Evolutionary conservation across 2,329 filamentous ascomycete genomes (phyloP), one percentile per base, ranked within the genome.

Genomic region (Cercospora zeina): DNA sequence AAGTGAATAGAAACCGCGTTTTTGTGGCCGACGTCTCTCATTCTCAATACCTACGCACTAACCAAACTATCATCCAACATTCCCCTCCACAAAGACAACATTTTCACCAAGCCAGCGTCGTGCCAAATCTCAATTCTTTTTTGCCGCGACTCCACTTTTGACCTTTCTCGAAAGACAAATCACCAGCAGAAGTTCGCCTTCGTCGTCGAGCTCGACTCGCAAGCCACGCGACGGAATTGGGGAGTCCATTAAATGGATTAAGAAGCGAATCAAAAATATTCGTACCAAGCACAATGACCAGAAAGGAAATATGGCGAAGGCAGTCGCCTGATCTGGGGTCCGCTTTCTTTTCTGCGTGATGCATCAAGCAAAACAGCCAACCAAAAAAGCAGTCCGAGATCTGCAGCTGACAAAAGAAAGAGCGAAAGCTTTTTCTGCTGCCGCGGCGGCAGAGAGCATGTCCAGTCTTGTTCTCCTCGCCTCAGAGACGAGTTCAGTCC

Each of bases 301-400:
- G 39, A 64, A 62, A 65, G 57, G 61, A 65, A 50, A 63, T 61
- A 36, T 50, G 60, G 67, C 67, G 67, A 70, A 71, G 69, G 69
- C 68, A 69, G 68, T 70, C 67, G 68, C 67, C 60, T 54, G 62
- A 62, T n/a, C 62, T 60, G 49, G 49, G 58, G 31, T 53, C 49
- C 49, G 49, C 49, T 53, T 60, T 42, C 33, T 34, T 21, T 21
- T 14, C n/a, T 58, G 24, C n/a, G 14, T 51, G n/a, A 34, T 56
- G 66, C 62, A 54, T 24, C 54, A 62, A 58, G 31, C 27, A 49
- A 54, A 62, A 58, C 33, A 58, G 8, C 34, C 34, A 51, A 59
- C 54, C 33, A 59, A 51, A 47, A 45, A 58, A 47, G 49, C 34
- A 30, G 31, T 13, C 37, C 27, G n/a, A 45, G 21, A 57, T 47